These are phyloP conservation scores for Eutypa lata DNA, from an alignment of 2,329 filamentous ascomycete genomes.

Conservation along the genomic window DNA sequence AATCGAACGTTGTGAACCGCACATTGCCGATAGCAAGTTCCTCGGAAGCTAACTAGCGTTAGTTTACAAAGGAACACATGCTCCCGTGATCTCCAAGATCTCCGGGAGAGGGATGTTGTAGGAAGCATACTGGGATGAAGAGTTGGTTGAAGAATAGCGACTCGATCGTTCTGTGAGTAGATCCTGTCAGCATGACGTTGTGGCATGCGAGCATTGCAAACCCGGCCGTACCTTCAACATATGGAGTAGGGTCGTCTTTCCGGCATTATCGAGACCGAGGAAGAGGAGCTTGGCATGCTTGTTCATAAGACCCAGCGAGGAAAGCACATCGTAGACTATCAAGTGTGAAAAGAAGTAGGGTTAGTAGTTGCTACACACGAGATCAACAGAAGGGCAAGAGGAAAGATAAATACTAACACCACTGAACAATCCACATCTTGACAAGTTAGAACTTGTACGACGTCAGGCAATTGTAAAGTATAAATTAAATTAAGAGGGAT, in stretches of 20 bases:
- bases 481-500: slow-evolving; percentile 7
- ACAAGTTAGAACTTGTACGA: slow-evolving; percentile 13
- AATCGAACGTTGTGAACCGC: slow-evolving; percentile 90
- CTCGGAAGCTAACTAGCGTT: slow-evolving; percentile 65
- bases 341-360: slow-evolving; percentile 11
- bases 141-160: slow-evolving; percentile 85
- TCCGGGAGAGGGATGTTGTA: slow-evolving; percentile 2
- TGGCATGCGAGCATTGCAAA: slow-evolving; percentile 11
- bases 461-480: slow-evolving; percentile 4
- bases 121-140: slow-evolving; percentile 76
- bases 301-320: slow-evolving; percentile 83
- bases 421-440: slow-evolving; percentile 91
- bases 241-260: slow-evolving; percentile 90
- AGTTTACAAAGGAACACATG: slow-evolving; percentile 19
- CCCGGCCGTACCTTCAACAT: slow-evolving; percentile 79
- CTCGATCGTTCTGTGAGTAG: slow-evolving; percentile 73
- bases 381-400: slow-evolving; percentile 6
- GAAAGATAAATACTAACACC: slow-evolving; percentile 65
- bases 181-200: slow-evolving; percentile 6
- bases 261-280: slow-evolving; percentile 89
- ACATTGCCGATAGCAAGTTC: slow-evolving; percentile 91
- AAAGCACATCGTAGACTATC: slow-evolving; percentile 84
- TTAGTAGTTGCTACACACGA: slow-evolving; percentile 17
- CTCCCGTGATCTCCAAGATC: slow-evolving; percentile 5
- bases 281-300: slow-evolving; percentile 96